These are phyloP conservation scores for Crotalaria pallida DNA, from an alignment of 306 rosid genomes.

Conservation along the genomic window DNA sequence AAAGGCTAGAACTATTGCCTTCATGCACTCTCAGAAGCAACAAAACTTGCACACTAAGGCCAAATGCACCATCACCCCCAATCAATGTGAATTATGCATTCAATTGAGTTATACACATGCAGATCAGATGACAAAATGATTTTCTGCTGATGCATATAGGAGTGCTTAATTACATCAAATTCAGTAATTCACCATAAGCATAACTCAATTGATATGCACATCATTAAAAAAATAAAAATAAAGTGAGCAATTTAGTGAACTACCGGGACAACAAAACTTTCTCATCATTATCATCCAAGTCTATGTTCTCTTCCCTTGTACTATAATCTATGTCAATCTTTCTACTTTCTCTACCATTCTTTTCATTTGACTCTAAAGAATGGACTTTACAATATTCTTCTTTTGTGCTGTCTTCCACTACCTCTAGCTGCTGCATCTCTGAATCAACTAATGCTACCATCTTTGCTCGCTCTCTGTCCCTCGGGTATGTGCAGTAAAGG, in stretches of 20 bases:
- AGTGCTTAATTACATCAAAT: neutral
- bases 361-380: conserved; percentile 20
- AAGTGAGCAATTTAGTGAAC: no score
- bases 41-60: conserved; percentile 50
- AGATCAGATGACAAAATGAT: neutral
- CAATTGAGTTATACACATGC: no score
- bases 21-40: conserved; percentile 37
- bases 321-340: conserved; percentile 20
- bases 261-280: conserved; percentile 35
- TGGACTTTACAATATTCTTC: neutral
- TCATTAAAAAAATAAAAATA: no score
- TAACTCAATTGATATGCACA: neutral
- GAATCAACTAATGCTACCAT: conserved; percentile 48
- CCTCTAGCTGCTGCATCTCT: conserved; percentile 48
- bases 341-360: conserved; percentile 18
- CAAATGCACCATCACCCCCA: conserved; percentile 58
- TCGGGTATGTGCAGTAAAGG: conserved; percentile 70
- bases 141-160: neutral
- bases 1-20: conserved; percentile 48
- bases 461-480: conserved; percentile 74
- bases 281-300: conserved; percentile 37
- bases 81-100: neutral
- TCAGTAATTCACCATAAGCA: neutral
- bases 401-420: conserved; percentile 19
- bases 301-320: conserved; percentile 21